These are phyloP conservation scores for Russula vinacea DNA, from an alignment of 768 basidiomycete species.

Conservation along the genomic window DNA sequence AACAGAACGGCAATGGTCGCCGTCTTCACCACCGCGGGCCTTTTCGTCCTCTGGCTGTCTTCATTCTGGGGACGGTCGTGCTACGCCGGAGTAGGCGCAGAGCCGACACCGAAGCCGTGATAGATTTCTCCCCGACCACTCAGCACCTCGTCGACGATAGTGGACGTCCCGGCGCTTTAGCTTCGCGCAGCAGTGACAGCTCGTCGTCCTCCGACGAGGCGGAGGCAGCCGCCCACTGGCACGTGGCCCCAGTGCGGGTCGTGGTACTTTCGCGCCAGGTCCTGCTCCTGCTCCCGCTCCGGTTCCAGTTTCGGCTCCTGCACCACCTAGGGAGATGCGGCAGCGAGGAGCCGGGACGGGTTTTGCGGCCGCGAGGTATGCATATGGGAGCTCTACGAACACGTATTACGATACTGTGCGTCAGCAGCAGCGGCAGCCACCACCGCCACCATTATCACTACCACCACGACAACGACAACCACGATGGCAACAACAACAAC, in stretches of 20 bases:
- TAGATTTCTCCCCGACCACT: constrained; percentile 28
- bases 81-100: constrained; percentile 50
- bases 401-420: constrained; percentile 2
- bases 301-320: neutral
- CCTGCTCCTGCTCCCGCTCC: neutral
- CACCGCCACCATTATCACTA: neutral
- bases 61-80: constrained; percentile 45
- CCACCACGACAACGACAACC: neutral
- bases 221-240: neutral
- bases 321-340: neutral
- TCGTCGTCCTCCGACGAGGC: neutral
- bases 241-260: neutral
- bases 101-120: constrained; percentile 32
- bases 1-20: constrained; percentile 63
- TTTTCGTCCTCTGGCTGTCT: constrained; percentile 47
- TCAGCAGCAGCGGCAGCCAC: constrained; percentile 3
- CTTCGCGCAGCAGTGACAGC: constrained; percentile 6
- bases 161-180: neutral
- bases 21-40: constrained; percentile 53
- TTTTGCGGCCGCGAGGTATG: neutral
- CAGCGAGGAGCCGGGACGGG: neutral
- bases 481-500: neutral
- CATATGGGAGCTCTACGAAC: neutral
- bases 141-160: constrained; percentile 1
- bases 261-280: neutral